phyloP scores from a whole-genome alignment of 805 yeast genomes.

The Teunomyces funiuensis region DNA sequence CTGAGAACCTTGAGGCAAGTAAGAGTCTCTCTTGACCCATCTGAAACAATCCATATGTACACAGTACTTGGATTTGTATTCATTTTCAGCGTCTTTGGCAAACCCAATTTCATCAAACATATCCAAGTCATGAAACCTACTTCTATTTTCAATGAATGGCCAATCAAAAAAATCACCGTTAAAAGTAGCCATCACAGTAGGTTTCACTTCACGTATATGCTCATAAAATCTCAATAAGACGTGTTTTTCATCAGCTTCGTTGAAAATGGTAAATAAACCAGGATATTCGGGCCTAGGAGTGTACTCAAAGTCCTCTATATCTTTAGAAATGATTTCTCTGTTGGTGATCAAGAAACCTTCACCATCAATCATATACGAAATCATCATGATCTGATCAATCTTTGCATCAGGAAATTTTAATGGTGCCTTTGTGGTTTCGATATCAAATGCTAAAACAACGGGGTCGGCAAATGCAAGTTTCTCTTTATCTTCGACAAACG shows the following conservation, averaged over 20 bases:
- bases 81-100: constrained; percentile 83
- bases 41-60: constrained; percentile 96
- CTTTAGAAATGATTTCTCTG: constrained; percentile 89
- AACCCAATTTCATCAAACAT: constrained; percentile 95
- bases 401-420: constrained; percentile 91
- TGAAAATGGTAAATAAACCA: constrained; percentile 85
- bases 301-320: constrained; percentile 94
- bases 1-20: constrained; percentile 97
- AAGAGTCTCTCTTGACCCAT: constrained; percentile 98
- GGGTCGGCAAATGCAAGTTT: constrained; percentile 96
- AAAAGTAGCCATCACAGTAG: constrained; percentile 96
- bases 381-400: constrained; percentile 96
- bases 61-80: constrained; percentile 88
- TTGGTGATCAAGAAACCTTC: constrained; percentile 93
- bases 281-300: constrained; percentile 97
- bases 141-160: constrained; percentile 95
- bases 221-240: constrained; percentile 78
- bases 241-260: constrained; percentile 82
- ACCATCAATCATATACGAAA: constrained; percentile 98
- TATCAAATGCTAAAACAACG: constrained; percentile 93
- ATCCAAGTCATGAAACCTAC: constrained; percentile 77
- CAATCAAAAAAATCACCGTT: constrained; percentile 99
- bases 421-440: constrained; percentile 96
- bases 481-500: constrained; percentile 60
- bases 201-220: constrained; percentile 82